Percentiles rank a stretch among this genome's conserved stretches.
These are phyloP conservation scores for Funneliformis caledonium DNA, from an alignment of 371 early-diverging fungal species.

Conservation along the genomic window DNA sequence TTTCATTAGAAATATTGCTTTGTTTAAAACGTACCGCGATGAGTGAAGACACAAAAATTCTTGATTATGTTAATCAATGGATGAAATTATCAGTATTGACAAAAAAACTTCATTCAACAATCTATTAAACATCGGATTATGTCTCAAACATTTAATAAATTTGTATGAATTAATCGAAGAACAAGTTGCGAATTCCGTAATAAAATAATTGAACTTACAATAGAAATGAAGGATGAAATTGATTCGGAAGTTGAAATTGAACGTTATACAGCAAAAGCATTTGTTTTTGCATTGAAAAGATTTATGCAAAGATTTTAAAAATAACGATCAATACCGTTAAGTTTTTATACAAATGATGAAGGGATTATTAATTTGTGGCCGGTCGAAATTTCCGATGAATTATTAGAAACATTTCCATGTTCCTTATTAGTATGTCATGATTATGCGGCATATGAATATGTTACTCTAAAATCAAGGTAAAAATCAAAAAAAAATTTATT, in stretches of 20 bases:
- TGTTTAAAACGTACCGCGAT: conserved; percentile 34
- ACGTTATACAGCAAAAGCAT: conserved; percentile 9
- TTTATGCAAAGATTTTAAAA: conserved; percentile 16
- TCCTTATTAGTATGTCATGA: conserved; percentile 9
- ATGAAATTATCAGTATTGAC: conserved; percentile 22
- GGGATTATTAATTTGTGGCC: background rate
- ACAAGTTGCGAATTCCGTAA: conserved; percentile 4
- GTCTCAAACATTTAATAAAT: conserved; percentile 29
- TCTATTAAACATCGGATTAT: background rate
- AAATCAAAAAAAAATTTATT: too few species aligned
- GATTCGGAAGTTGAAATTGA: background rate
- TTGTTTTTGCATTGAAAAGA: conserved; percentile 27
- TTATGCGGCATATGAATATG: conserved; percentile 6
- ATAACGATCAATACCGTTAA: background rate
- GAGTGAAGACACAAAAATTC: background rate
- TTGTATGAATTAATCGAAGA: conserved; percentile 40
- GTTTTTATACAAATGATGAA: too few species aligned
- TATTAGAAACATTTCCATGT: conserved; percentile 20
- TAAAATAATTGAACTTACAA: background rate
- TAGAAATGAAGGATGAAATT: background rate
- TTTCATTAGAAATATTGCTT: conserved; percentile 37
- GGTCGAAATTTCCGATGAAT: background rate
- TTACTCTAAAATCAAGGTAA: too few species aligned
- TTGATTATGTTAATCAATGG: conserved; percentile 37
- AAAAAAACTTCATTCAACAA: background rate